Percentiles rank a stretch among this genome's conserved stretches.
Evolutionary conservation across 73 alveolate genomes (phyloP).

Genomic region (Paramecium sexaurelia): DNA sequence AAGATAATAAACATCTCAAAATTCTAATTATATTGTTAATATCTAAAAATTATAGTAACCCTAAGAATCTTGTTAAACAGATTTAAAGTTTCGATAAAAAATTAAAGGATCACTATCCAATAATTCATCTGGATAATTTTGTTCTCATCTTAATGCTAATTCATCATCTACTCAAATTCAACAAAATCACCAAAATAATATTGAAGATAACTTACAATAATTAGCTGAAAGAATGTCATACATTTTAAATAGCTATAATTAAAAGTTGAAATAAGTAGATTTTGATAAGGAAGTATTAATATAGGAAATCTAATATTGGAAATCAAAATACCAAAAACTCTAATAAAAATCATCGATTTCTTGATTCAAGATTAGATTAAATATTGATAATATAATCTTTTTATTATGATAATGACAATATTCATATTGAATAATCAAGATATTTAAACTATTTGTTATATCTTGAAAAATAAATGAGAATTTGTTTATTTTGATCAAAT

Average conservation of each 20-base stretch:
- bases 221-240: neutral
- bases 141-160: neutral
- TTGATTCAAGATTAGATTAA: neutral
- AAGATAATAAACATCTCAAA: neutral
- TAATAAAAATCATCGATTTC: neutral
- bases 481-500: too few relatives aligned
- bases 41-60: neutral
- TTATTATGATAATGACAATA: neutral
- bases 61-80: neutral
- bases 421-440: neutral
- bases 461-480: too few relatives aligned
- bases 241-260: neutral
- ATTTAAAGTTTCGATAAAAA: neutral
- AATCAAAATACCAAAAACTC: constrained; percentile 8
- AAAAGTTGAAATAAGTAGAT: neutral
- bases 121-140: neutral
- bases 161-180: neutral
- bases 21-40: neutral
- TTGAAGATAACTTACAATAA: neutral
- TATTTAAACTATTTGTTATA: neutral
- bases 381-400: neutral
- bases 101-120: neutral
- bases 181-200: neutral
- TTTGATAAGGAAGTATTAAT: constrained; percentile 33
- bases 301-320: constrained; percentile 22